Evolutionary conservation across 192 early-diverging fungal genomes (phyloP).

Genomic region (Coemansia umbellata): DNA sequence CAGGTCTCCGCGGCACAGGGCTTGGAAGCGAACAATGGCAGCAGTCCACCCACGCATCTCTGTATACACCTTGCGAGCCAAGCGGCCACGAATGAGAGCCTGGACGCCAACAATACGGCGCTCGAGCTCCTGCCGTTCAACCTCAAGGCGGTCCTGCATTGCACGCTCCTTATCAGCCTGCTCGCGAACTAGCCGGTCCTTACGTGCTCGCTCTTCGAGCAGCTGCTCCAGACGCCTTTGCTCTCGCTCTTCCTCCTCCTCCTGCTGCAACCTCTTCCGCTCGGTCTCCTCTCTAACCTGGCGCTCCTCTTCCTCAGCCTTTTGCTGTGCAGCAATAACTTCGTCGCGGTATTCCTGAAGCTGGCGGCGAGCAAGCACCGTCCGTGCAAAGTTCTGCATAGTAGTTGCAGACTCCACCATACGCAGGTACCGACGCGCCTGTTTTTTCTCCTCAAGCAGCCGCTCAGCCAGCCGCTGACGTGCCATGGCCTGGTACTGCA

Average conservation of each 20-base stretch:
- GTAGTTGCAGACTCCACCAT: conserved; percentile 50
- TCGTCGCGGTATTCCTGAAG: conserved; percentile 20
- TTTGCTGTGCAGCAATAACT: neutral
- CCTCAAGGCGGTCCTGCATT: conserved; percentile 31
- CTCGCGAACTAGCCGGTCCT: conserved; percentile 3
- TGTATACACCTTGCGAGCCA: conserved; percentile 53
- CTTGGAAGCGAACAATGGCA: conserved; percentile 49
- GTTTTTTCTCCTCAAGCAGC: conserved; percentile 49
- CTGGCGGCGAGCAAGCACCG: conserved; percentile 49
- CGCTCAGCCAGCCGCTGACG: conserved; percentile 51
- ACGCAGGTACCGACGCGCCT: conserved; percentile 51
- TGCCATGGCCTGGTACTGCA: conserved; percentile 48
- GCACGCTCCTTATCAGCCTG: conserved; percentile 9
- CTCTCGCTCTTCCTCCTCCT: conserved; percentile 21
- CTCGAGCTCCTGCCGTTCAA: conserved; percentile 40
- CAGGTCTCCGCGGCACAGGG: conserved; percentile 38
- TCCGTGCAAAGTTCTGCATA: conserved; percentile 59
- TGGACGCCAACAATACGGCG: conserved; percentile 53
- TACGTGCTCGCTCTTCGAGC: conserved; percentile 3
- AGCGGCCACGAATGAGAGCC: conserved; percentile 55
- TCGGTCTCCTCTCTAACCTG: conserved; percentile 12
- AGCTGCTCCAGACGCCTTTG: conserved; percentile 11
- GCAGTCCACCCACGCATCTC: conserved; percentile 54
- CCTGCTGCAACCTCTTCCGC: conserved; percentile 3
- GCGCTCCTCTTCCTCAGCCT: conserved; percentile 3